Base-by-base conservation (phyloP, 108 stramenopile species). In the Bacterosira constricta region DNA sequence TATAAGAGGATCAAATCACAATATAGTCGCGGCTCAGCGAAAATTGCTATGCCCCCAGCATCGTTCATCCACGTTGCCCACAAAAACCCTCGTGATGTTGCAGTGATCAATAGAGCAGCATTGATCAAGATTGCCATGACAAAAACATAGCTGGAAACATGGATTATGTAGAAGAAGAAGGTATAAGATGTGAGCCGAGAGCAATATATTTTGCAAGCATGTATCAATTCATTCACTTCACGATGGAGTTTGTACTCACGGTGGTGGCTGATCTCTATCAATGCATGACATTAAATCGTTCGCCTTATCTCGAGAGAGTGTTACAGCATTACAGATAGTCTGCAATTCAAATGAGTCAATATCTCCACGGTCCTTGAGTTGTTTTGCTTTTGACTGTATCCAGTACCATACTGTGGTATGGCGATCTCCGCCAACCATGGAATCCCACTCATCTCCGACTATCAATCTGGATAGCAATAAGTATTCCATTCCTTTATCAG, bases 251-350 rank as follows among this genome's bases (percentile, higher is more conserved):
- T n/a, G n/a, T n/a, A n/a, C n/a, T n/a, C n/a, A n/a, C n/a, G 64
- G 47, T 51, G 64, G 45, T 35, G 64, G 64, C 34, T 66, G 64
- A 35, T 66, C 50, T 9, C 64, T 47, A 34, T 66, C 47, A 31
- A 66, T 49, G 21, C 32, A 34, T 13, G 49, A 51, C 64, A 66
- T 66, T 9, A 66, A 10, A 17, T 66, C 64, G 34, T 66, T 66
- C 20, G 64, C 64, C 31, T 66, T 66, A 20, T 66, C 64, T 20
- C 64, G 11, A 12, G 47, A 50, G 9, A 66, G 49, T n/a, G 64
- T 66, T 8, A 66, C 64, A 51, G 64, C 64, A 32, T 52, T 47
- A 51, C 64, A 66, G n/a, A 66, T 51, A n/a, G 64, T 66, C 52
- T 66, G 64, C 46, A 66, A 32, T 17, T 50, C 35, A 18, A 50